Percentiles rank a stretch among this genome's conserved stretches.
These are phyloP conservation scores for Trichoderma sp. DNA, from an alignment of 2,329 filamentous ascomycete genomes.

Conservation along the genomic window DNA sequence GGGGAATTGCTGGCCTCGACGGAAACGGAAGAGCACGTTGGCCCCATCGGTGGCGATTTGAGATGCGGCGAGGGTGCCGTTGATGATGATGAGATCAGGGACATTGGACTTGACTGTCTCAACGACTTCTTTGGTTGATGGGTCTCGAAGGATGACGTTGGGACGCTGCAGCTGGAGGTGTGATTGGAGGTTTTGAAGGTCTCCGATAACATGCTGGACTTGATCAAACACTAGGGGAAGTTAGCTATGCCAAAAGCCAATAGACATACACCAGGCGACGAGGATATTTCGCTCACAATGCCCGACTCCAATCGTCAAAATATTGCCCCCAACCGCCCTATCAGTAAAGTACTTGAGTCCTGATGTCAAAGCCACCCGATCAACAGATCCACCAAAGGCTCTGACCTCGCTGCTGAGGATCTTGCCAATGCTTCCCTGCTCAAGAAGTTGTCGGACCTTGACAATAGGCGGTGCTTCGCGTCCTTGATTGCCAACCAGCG, in stretches of 20 bases:
- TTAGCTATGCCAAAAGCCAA: slow-evolving; percentile 6
- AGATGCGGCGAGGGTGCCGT: slow-evolving; percentile 30
- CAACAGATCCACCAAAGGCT: slow-evolving; percentile 36
- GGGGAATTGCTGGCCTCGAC: slow-evolving; percentile 48
- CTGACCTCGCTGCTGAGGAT: slow-evolving; percentile 49
- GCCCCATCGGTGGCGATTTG: slow-evolving; percentile 33
- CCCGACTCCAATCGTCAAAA: slow-evolving; percentile 40
- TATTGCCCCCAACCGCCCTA: slow-evolving; percentile 45
- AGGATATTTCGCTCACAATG: slow-evolving; percentile 35
- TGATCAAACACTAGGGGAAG: slow-evolving; percentile 41
- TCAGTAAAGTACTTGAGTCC: slow-evolving; percentile 48
- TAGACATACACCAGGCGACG: neutral
- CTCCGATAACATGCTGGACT: slow-evolving; percentile 45
- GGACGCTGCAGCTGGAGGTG: slow-evolving; percentile 46
- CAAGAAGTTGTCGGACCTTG: slow-evolving; percentile 45
- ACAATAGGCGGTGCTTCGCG: slow-evolving; percentile 42
- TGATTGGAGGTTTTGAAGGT: slow-evolving; percentile 38
- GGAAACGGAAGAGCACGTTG: slow-evolving; percentile 43
- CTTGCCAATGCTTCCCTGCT: slow-evolving; percentile 46
- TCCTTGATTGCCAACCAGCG: slow-evolving; percentile 52
- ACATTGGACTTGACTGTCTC: slow-evolving; percentile 39
- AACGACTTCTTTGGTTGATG: slow-evolving; percentile 29
- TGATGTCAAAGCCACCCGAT: slow-evolving; percentile 32
- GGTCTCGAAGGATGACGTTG: slow-evolving; percentile 35
- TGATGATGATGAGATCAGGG: slow-evolving; percentile 41